Conservation (phyloP, 2,329 filamentous ascomycete species). For the Cryphonectria nitschkei region DNA sequence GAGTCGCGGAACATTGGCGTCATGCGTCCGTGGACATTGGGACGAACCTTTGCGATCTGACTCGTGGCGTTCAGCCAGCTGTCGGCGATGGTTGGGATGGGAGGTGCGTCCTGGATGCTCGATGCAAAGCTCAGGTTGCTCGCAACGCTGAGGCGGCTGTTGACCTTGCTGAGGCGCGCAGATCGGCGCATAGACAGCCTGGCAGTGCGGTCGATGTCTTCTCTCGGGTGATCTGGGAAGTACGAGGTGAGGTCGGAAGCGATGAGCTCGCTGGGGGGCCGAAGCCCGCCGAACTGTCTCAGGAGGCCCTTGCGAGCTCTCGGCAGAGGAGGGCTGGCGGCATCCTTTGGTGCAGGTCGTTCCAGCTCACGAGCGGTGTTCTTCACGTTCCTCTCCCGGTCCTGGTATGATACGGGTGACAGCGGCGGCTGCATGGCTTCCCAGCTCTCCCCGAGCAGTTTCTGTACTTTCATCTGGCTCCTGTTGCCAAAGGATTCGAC, state of each 20-base stretch:
- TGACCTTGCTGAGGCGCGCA: slow-evolving; percentile 86
- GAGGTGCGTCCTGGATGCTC: slow-evolving; percentile 88
- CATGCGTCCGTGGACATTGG: slow-evolving; percentile 48
- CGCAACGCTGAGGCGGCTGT: slow-evolving; percentile 89
- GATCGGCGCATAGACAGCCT: slow-evolving; percentile 90
- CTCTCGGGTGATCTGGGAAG: slow-evolving; percentile 92
- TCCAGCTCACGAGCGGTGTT: slow-evolving; percentile 63
- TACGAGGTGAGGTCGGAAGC: slow-evolving; percentile 95
- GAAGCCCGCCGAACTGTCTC: slow-evolving; percentile 85
- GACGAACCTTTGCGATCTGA: slow-evolving; percentile 54
- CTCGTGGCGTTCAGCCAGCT: slow-evolving; percentile 76
- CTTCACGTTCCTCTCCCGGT: slow-evolving; percentile 69
- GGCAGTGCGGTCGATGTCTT: slow-evolving; percentile 94
- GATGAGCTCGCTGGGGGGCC: slow-evolving; percentile 95
- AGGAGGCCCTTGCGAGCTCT: slow-evolving; percentile 59
- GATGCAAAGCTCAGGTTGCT: slow-evolving; percentile 94
- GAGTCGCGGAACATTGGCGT: slow-evolving; percentile 80
- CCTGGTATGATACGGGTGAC: slow-evolving; percentile 75
- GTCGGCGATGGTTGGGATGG: slow-evolving; percentile 93
- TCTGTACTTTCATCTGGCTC: slow-evolving; percentile 85
- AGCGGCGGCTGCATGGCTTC: slow-evolving; percentile 82
- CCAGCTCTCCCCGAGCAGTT: slow-evolving; percentile 86
- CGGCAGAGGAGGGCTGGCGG: slow-evolving; percentile 44
- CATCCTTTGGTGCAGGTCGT: slow-evolving; percentile 55
- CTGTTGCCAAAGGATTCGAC: slow-evolving; percentile 70